Percentiles rank a stretch among this genome's conserved stretches.
These are phyloP conservation scores for Ogataea pignaliae DNA, from an alignment of 805 yeast species.

Conservation along the genomic window DNA sequence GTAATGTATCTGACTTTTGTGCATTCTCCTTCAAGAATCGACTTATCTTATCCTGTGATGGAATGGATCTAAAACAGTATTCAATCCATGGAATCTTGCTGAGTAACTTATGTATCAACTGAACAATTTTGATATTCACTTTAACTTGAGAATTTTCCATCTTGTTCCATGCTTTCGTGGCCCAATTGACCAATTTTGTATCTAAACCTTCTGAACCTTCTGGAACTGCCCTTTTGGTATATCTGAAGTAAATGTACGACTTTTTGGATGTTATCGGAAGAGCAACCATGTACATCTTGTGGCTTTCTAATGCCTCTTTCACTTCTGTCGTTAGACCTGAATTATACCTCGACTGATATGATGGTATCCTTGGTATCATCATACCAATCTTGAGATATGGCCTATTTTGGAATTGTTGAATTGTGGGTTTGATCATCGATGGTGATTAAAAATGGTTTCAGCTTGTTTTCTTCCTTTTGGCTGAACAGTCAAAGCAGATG, in stretches of 20 bases:
- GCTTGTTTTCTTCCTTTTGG: no score
- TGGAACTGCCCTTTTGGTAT: slow-evolving; percentile 33
- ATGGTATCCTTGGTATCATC: no score
- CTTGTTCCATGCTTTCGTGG: slow-evolving; percentile 57
- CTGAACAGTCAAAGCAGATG: no score
- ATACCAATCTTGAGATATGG: no score
- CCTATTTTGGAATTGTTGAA: no score
- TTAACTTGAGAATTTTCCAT: slow-evolving; percentile 49
- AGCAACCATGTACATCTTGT: slow-evolving; percentile 50
- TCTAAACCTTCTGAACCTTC: slow-evolving; percentile 32
- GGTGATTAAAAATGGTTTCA: no score
- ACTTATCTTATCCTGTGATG: slow-evolving; percentile 58
- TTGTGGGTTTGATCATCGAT: no score
- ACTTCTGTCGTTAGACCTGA: no score
- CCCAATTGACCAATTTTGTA: slow-evolving; percentile 41
- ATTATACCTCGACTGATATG: no score
- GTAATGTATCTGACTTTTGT: slow-evolving; percentile 11
- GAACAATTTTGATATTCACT: slow-evolving; percentile 57
- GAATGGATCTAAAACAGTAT: slow-evolving; percentile 67
- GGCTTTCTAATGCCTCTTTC: no score
- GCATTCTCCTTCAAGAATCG: slow-evolving; percentile 38
- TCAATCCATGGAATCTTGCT: slow-evolving; percentile 77
- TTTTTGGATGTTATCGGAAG: slow-evolving; percentile 65
- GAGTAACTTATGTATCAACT: slow-evolving; percentile 46
- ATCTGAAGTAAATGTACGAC: slow-evolving; percentile 67